These are phyloP conservation scores for Podospora australis DNA, from an alignment of 495 filamentous ascomycete species.

Conservation along the genomic window DNA sequence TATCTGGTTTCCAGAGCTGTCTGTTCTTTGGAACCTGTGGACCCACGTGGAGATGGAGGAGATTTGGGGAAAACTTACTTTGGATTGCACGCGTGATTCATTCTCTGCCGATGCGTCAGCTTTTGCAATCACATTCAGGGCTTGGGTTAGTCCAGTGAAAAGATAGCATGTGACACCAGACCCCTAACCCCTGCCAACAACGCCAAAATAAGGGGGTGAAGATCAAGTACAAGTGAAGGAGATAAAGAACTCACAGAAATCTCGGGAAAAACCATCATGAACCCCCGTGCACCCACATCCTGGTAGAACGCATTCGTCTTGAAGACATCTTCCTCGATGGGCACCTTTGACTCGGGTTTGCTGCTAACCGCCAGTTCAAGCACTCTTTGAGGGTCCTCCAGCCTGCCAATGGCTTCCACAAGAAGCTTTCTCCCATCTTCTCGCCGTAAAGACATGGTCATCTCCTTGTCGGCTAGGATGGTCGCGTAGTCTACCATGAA, in stretches of 20 bases:
- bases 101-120: slow-evolving; percentile 11
- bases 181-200: background rate
- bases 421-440: slow-evolving; percentile 21
- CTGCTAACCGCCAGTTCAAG: slow-evolving; percentile 26
- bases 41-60: too few species aligned
- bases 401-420: slow-evolving; percentile 18
- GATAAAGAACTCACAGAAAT: slow-evolving; percentile 13
- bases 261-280: slow-evolving; percentile 20
- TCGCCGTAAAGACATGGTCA: slow-evolving; percentile 18
- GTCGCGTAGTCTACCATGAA: slow-evolving; percentile 26
- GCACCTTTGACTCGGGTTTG: slow-evolving; percentile 11
- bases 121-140: background rate
- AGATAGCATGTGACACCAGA: too few species aligned
- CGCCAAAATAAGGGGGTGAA: background rate
- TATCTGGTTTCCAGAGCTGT: too few species aligned
- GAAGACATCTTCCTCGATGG: slow-evolving; percentile 26
- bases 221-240: background rate
- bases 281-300: slow-evolving; percentile 5
- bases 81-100: slow-evolving; percentile 34
- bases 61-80: slow-evolving; percentile 17
- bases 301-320: slow-evolving; percentile 28
- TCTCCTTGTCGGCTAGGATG: slow-evolving; percentile 21
- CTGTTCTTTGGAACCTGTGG: too few species aligned
- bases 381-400: slow-evolving; percentile 21
- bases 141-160: too few species aligned